Conservation (phyloP, 495 filamentous ascomycete species). For the Tuber umbilicatum region DNA sequence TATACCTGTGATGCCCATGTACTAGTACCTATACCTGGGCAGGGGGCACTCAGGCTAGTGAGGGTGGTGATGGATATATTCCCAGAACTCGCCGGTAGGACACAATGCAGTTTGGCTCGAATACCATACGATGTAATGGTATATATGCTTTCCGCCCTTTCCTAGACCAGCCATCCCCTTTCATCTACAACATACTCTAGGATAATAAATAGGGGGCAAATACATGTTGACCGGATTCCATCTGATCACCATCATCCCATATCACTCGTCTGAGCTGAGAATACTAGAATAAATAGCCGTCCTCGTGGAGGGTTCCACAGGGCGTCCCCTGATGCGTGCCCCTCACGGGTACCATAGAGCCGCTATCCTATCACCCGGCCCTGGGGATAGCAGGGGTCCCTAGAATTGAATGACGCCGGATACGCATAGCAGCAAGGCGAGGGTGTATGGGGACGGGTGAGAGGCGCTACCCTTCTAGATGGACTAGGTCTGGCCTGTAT, state of each 20-base stretch:
- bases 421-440: not conserved
- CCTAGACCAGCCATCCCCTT: no score
- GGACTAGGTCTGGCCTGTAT: not conserved
- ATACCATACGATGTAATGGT: no score
- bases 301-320: not conserved
- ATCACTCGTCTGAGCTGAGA: not conserved
- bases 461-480: not conserved
- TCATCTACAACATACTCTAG: no score
- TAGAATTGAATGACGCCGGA: not conserved
- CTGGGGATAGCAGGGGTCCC: not conserved
- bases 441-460: not conserved
- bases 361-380: not conserved
- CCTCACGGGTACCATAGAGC: not conserved
- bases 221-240: not conserved
- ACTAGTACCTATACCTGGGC: no score
- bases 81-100: no score
- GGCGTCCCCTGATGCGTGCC: not conserved
- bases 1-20: no score
- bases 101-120: no score
- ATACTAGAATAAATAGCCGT: not conserved
- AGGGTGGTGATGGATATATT: no score
- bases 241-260: not conserved
- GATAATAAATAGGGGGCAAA: not conserved
- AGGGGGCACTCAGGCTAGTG: no score
- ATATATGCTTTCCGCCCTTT: no score